These are phyloP conservation scores for Leptodontidium sp. DNA, from an alignment of 2,329 filamentous ascomycete species.

Conservation along the genomic window DNA sequence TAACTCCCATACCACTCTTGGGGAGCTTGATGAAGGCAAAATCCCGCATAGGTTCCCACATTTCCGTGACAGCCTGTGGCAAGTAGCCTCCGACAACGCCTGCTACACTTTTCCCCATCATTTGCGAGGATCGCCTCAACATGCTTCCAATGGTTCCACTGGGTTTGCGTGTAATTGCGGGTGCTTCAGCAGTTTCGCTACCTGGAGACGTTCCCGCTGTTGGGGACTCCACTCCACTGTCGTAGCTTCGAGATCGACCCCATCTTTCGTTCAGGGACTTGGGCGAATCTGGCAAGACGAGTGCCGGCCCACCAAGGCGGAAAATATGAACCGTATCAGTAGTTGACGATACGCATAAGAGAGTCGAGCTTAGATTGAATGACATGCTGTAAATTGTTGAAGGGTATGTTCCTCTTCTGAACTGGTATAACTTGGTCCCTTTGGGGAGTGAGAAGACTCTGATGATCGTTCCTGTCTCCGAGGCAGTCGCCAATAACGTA, in stretches of 20 bases:
- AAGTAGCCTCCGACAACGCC: constrained; percentile 91
- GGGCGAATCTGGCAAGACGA: constrained; percentile 47
- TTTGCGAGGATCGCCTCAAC: constrained; percentile 92
- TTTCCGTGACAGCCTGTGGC: constrained; percentile 92
- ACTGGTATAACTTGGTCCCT: constrained; percentile 94
- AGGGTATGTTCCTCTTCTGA: constrained; percentile 93
- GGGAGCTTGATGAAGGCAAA: constrained; percentile 97
- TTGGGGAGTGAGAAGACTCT: constrained; percentile 92
- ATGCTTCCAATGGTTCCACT: constrained; percentile 89
- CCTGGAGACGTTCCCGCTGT: constrained; percentile 42
- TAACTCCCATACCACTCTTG: constrained; percentile 55
- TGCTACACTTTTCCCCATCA: constrained; percentile 88
- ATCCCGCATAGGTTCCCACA: constrained; percentile 95
- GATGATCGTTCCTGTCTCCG: constrained; percentile 97
- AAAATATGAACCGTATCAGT: constrained; percentile 98
- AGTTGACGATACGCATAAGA: constrained; percentile 94
- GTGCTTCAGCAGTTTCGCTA: constrained; percentile 42
- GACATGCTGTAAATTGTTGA: constrained; percentile 98
- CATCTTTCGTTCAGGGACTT: constrained; percentile 41
- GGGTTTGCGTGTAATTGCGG: constrained; percentile 53
- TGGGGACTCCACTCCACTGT: constrained; percentile 63
- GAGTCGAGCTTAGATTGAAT: constrained; percentile 92
- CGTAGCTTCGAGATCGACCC: constrained; percentile 56
- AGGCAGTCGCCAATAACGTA: constrained; percentile 90
- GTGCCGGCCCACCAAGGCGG: constrained; percentile 68